Base-by-base conservation (phyloP, 371 early-diverging fungal genomes). In the Basidiobolus meristosporus region DNA sequence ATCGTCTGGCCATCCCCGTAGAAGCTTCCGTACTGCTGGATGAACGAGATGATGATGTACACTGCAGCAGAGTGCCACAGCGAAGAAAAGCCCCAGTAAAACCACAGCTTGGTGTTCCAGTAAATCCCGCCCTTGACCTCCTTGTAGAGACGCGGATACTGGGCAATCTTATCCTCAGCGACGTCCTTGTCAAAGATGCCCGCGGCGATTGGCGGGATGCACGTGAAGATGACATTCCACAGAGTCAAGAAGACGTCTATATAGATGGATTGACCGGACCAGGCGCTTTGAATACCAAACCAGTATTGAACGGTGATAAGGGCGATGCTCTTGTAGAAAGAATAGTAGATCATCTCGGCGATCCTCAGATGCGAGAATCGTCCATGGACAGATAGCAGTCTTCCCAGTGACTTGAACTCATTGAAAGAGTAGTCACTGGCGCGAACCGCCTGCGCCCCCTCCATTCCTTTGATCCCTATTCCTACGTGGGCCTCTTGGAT, bases 401-500 rank as follows among this genome's bases (percentile, higher is more conserved):
- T 65, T 37, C 63, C 62, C 45, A 93, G 54, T 45, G 67, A 71
- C 44, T 68, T 59, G 64, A 93, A 93, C 49, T 84, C 76, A 3
- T 68, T 70, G 45, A 93, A 74, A 32, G 83, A 70, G 54, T 82
- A 90, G 56, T 93, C 95, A 2, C 80, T 67, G 7, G 85, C 72
- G 11, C 82, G 62, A 2, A 80, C 68, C 4, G 91, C 88, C 38
- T 84, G 84, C n/a, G 68, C 56, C 2, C 72, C 75, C 40, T 75
- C 74, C 44, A 82, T 65, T 9, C 92, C 92, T 54, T 88, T 89
- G 42, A 76, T 72, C 20, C 92, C 93, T 1, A 77, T 73, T 35
- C 89, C 87, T 0, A 88, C 71, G 46, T 83, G 66, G 9, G 89
- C 78, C 38, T 72, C 82, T 45, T 88, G 87, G 44, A 98, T 87